phyloP scores from a whole-genome alignment of 1,284 basidiomycete species.

The Cutaneotrichosporon sp. region DNA sequence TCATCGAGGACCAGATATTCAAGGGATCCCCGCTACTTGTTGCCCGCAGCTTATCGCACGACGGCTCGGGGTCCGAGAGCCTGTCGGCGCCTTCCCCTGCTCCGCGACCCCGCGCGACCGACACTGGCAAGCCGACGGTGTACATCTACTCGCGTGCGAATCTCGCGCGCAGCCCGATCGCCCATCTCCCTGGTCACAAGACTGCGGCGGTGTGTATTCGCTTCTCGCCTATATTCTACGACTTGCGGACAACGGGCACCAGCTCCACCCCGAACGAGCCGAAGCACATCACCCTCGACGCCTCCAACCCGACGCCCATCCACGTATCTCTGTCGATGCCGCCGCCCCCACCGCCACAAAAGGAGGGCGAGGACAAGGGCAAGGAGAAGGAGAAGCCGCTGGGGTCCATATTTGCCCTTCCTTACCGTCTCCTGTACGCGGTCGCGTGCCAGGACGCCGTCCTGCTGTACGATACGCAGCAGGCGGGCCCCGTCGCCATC shows the following conservation, averaged over 20 bases:
- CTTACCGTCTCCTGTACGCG: slow-evolving; percentile 93
- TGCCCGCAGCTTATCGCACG: slow-evolving; percentile 44
- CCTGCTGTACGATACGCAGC: slow-evolving; percentile 95
- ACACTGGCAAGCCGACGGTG: slow-evolving; percentile 68
- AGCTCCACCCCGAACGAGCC: slow-evolving; percentile 55
- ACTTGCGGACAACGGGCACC: slow-evolving; percentile 67
- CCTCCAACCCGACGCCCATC: slow-evolving; percentile 59
- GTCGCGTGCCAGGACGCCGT: slow-evolving; percentile 97
- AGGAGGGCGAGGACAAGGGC: slow-evolving; percentile 29
- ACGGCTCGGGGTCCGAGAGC: slow-evolving; percentile 30
- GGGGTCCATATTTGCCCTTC: slow-evolving; percentile 72
- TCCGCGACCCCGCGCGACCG: slow-evolving; percentile 35
- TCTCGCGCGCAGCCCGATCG: slow-evolving; percentile 86
- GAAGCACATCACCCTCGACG: slow-evolving; percentile 66
- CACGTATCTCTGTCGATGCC: slow-evolving; percentile 52
- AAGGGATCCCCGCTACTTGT: slow-evolving; percentile 54
- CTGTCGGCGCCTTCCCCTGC: slow-evolving; percentile 9
- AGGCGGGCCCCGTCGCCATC: slow-evolving; percentile 86
- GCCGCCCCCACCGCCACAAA: slow-evolving; percentile 54
- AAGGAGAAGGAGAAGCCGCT: slow-evolving; percentile 32
- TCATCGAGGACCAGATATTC: slow-evolving; percentile 86
- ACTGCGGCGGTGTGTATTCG: slow-evolving; percentile 90
- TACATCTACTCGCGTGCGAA: slow-evolving; percentile 96
- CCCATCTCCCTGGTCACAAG: slow-evolving; percentile 93
- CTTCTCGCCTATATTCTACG: slow-evolving; percentile 92